Conservation (phyloP, 2,329 filamentous ascomycete genomes). For the Gyromitra esculenta region DNA sequence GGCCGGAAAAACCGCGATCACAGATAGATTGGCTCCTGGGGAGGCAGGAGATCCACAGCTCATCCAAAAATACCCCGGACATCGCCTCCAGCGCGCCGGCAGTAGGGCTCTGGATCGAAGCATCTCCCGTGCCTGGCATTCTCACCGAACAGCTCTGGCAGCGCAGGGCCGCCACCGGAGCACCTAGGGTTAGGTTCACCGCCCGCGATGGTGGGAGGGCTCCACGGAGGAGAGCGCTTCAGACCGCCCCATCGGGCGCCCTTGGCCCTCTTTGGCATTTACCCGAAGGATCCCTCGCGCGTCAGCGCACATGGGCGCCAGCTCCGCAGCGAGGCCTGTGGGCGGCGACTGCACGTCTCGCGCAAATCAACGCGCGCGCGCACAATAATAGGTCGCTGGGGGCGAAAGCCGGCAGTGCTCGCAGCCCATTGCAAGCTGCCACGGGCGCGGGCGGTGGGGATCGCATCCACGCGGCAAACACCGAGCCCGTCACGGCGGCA, state of each 20-base stretch:
- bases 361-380: slow-evolving; percentile 21
- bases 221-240: slow-evolving; percentile 15
- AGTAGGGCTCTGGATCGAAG: slow-evolving; percentile 24
- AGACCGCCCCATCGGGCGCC: slow-evolving; percentile 1
- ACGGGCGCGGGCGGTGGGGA: neutral
- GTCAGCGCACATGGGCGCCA: slow-evolving; percentile 16
- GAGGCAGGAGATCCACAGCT: neutral
- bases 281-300: slow-evolving; percentile 16
- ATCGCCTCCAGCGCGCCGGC: neutral
- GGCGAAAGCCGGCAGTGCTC: slow-evolving; percentile 17
- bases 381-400: slow-evolving; percentile 25
- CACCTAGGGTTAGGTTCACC: slow-evolving; percentile 4
- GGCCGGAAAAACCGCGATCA: neutral
- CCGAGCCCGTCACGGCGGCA: too few relatives aligned
- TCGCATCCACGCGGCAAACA: too few relatives aligned
- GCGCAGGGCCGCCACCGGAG: slow-evolving; percentile 10
- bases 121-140: slow-evolving; percentile 8
- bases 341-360: slow-evolving; percentile 18
- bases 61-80: neutral
- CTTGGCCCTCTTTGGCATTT: slow-evolving; percentile 26
- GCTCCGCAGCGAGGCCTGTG: slow-evolving; percentile 25
- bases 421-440: slow-evolving; percentile 26
- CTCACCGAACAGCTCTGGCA: slow-evolving; percentile 15
- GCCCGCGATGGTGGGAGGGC: too few relatives aligned
- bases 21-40: slow-evolving; percentile 19